Evolutionary conservation across 495 filamentous ascomycete genomes (phyloP), one percentile per base, ranked within the genome.

Genomic region (Poronia punctata): DNA sequence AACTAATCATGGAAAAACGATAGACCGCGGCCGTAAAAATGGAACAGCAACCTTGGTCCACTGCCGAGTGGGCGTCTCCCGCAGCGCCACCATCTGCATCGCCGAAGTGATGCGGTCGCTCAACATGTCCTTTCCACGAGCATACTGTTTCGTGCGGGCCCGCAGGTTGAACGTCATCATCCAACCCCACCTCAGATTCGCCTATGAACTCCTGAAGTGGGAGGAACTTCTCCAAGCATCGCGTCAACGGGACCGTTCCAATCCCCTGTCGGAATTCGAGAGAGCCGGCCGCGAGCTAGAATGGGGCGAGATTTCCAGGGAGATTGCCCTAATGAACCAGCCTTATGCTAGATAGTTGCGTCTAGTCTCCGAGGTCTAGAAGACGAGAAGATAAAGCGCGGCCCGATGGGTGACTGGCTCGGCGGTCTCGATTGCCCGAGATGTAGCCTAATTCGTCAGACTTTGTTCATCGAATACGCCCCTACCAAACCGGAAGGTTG

Each of bases 1-100:
- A n/a, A n/a, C n/a, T n/a, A n/a, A n/a, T n/a, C n/a, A n/a, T n/a
- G n/a, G n/a, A n/a, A n/a, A n/a, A n/a, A n/a, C n/a, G n/a, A n/a
- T 48, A 95, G 89, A 83, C 19, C 74, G 80, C 53, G 88, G 90
- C 25, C 84, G 82, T 51, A 56, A 55, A 27, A 81, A 85, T 28
- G 76, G 78, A 15, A 82, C 75, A 4, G 88, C 90, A n/a, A 95
- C 92, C 1, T 70, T 98, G 31, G 92, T 98, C 18, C 92, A 98
- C 60, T 98, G 92, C 59, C 82, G 93, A 9, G 92, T 98, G 29
- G 92, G 92, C 33, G 92, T 98, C 43, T 95, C 88, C 14, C 74
- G 92, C 43, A 90, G 84, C 34, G 92, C 92, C 15, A 98, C 92
- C 6, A 95, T 98, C 56, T 97, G 92, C 65, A 97, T 98, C 53